Base-by-base conservation (phyloP, 2,329 filamentous ascomycete species). In the Xylariaceae sp. region DNA sequence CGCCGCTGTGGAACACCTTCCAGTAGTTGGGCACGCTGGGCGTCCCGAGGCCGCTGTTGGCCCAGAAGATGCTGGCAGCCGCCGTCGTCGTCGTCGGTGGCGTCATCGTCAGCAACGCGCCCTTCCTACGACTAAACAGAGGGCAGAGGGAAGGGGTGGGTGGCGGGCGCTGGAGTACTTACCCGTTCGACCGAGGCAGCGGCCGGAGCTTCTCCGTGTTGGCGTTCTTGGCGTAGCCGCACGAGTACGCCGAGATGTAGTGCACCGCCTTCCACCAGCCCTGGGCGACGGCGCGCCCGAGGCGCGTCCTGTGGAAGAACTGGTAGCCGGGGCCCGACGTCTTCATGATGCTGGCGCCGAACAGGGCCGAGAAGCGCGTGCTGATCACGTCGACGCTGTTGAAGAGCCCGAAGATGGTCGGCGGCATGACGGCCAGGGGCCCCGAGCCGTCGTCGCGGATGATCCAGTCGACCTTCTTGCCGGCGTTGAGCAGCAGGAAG, bases 21-120 rank as follows among this genome's bases (percentile, higher is more conserved):
- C 56, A 59, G 37, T 56, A 60, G 17, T 55, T 39, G 1, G 55
- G 54, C 1, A 54, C 43, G 25, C 43, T 57, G n/a, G 49, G 51
- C 9, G 44, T 30, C 2, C 57, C 58, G 1, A 61, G 39, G 9
- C 54, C 54, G 10, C 45, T 37, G 25, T 49, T 50, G 5, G 43
- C 53, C 56, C 57, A 61, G 39, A 56, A 59, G 7, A 59, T 38
- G 6, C 40, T 40, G 19, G 12, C 16, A 11, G 17, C n/a, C n/a
- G n/a, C n/a, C n/a, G n/a, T n/a, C n/a, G n/a, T n/a, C n/a, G n/a
- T n/a, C n/a, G n/a, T n/a, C n/a, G n/a, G n/a, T n/a, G n/a, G n/a
- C n/a, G n/a, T n/a, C n/a, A n/a, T n/a, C n/a, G n/a, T n/a, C n/a
- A n/a, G n/a, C n/a, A n/a, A n/a, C n/a, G n/a, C n/a, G n/a, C n/a